Evolutionary conservation across 2,329 filamentous ascomycete species (phyloP), one percentile per base, ranked within the genome.

Genomic region (Pestalotiopsis sp.): DNA sequence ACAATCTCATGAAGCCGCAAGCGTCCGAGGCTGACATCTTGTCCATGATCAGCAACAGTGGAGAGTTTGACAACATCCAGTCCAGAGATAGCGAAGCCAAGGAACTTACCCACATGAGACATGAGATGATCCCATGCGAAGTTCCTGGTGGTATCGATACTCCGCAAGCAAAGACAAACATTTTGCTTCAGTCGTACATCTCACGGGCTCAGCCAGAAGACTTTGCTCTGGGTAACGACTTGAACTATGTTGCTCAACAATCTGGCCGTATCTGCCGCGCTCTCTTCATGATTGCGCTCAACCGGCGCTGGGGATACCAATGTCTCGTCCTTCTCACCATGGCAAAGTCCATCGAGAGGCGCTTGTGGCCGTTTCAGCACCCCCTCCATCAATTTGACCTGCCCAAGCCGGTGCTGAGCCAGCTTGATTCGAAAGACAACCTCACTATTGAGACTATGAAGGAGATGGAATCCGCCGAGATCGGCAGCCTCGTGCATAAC

Each of bases 1-100:
- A 98, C 80, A 89, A 90, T 4, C 92, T 96, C 91, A 98, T 99
- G 96, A 87, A 88, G 66, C 91, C 94, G 1, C 89, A 90, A 31
- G 91, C 94, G 11, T 94, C 92, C 0, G 96, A 99, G 81, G 94
- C 94, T 5, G 96, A 99, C 76, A 91, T 98, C 61, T 84, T 99
- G 67, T 93, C 92, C 77, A 98, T 99, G 94, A 94, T 99, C 76
- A 95, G 94, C 74, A 94, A 96, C 92, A 97, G 95, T 78, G 94
- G 95, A 72, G 96, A 99, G 79, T 99, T 99, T 74, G 94, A 98
- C 82, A 97, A 99, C 73, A 93, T 99, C 57, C 95, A 98, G 77
- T 94, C 93, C 4, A 87, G 97, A 71, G 96, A 99, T 67, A 96
- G 84, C 65, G 97, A 99, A 80, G 91, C 92, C 68, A 93, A 95